phyloP scores from a whole-genome alignment of 805 yeast genomes.

The Hanseniaspora clermontiae region DNA sequence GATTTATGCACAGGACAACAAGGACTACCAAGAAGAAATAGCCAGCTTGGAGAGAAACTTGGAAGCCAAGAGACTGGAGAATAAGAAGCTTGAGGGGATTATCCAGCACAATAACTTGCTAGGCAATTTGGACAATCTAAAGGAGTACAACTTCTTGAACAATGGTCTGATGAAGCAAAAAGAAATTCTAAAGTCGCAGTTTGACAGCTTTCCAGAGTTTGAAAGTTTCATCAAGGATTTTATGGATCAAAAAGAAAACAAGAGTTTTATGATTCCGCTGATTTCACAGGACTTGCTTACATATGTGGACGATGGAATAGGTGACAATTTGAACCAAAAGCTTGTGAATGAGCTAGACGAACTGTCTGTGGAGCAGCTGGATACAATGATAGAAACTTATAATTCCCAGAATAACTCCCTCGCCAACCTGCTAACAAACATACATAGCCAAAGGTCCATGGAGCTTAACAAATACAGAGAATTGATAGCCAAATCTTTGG shows the following conservation, averaged over 20 bases:
- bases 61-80: conserved; percentile 41
- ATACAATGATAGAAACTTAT: conserved; percentile 5
- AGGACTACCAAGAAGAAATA: conserved; percentile 39
- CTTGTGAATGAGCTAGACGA: not conserved
- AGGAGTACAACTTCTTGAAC: conserved; percentile 34
- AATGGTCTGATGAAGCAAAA: conserved; percentile 36
- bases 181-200: conserved; percentile 45
- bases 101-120: conserved; percentile 19
- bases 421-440: not conserved
- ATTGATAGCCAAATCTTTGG: conserved; percentile 6
- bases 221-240: conserved; percentile 36
- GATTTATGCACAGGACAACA: conserved; percentile 48
- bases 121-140: not conserved
- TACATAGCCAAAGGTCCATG: not conserved
- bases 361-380: not conserved
- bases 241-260: not conserved
- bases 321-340: not conserved
- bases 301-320: not conserved
- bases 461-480: conserved; percentile 1
- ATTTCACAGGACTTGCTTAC: conserved; percentile 6
- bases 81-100: conserved; percentile 38
- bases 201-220: conserved; percentile 53
- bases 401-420: conserved; percentile 4
- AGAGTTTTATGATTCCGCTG: conserved; percentile 3
- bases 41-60: conserved; percentile 42